These are phyloP conservation scores for Venturia aucupariae DNA, from an alignment of 2,329 filamentous ascomycete genomes.

Conservation along the genomic window DNA sequence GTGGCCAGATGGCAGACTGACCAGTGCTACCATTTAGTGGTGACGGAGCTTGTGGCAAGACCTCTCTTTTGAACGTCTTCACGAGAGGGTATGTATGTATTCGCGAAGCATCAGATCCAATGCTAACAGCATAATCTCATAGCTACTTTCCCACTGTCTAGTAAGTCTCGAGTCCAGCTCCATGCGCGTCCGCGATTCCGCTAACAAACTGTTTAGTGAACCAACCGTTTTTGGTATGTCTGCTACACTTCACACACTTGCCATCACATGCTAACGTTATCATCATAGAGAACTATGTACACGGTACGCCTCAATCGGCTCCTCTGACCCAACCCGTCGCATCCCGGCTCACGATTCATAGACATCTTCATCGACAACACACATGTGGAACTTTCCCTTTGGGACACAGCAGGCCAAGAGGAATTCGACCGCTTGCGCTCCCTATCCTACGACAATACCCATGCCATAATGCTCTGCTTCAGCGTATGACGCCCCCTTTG, in stretches of 20 bases:
- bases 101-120: constrained; percentile 10
- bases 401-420: constrained; percentile 98
- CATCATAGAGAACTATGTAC: constrained; percentile 80
- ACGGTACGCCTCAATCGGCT: constrained; percentile 51
- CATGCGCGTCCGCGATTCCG: constrained; percentile 15
- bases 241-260: not conserved
- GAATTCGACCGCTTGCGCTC: constrained; percentile 96
- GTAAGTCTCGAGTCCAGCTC: constrained; percentile 37
- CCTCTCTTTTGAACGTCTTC: constrained; percentile 93
- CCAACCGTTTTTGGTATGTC: constrained; percentile 75
- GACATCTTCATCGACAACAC: constrained; percentile 98
- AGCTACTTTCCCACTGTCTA: constrained; percentile 98
- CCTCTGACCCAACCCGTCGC: not conserved
- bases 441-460: constrained; percentile 95
- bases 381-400: constrained; percentile 93
- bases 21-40: constrained; percentile 48
- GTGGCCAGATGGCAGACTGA: constrained; percentile 4
- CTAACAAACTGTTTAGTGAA: constrained; percentile 45
- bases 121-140: constrained; percentile 14
- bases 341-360: constrained; percentile 28
- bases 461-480: constrained; percentile 98
- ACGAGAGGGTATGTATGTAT: constrained; percentile 67
- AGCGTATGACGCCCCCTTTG: constrained; percentile 43
- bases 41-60: constrained; percentile 95
- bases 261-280: constrained; percentile 20